phyloP scores from a whole-genome alignment of 176 grass and related monocot genomes.

The Rhipidocladum racemiflorum region DNA sequence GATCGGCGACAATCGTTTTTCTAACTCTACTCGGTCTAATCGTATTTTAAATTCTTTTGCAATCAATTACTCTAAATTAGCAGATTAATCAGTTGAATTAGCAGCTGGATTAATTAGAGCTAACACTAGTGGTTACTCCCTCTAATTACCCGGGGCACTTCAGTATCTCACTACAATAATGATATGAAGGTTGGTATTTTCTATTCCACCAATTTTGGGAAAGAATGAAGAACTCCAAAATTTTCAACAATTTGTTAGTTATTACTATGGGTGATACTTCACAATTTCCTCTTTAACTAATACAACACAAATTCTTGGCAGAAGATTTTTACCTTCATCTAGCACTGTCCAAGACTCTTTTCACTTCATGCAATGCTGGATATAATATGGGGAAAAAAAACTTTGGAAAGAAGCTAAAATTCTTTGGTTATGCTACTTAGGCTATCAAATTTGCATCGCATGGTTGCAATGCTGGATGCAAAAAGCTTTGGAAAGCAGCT shows the following conservation, averaged over 20 bases:
- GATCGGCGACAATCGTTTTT: too few relatives aligned
- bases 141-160: too few relatives aligned
- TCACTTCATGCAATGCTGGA: slow-evolving; percentile 3
- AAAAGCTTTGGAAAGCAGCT: neutral
- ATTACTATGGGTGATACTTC: neutral
- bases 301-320: neutral
- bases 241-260: neutral
- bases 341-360: neutral
- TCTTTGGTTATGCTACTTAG: neutral
- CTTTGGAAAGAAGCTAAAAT: neutral
- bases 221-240: neutral
- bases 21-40: too few relatives aligned
- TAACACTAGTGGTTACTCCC: too few relatives aligned
- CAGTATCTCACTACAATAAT: neutral
- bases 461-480: neutral
- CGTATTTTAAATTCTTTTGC: too few relatives aligned
- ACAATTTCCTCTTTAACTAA: neutral
- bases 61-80: too few relatives aligned
- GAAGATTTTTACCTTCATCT: neutral
- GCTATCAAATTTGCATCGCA: neutral
- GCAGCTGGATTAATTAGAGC: too few relatives aligned
- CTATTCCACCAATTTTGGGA: neutral
- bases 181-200: neutral
- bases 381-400: neutral
- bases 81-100: too few relatives aligned